phyloP scores from a whole-genome alignment of 2,329 filamentous ascomycete species.

The Fusarium anthophilum region DNA sequence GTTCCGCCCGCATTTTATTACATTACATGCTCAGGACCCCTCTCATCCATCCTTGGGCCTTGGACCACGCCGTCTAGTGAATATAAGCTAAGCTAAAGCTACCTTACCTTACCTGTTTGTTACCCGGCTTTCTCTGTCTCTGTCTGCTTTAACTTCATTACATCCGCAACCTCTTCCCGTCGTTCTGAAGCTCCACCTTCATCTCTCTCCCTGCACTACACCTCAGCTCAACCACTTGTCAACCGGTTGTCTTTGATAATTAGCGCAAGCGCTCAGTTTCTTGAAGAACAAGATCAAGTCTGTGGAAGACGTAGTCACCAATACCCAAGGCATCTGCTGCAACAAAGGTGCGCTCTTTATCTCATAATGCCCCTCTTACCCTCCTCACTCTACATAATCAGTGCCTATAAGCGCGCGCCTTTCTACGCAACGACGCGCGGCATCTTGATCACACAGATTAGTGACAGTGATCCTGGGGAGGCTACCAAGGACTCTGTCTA shows the following conservation, averaged over 20 bases:
- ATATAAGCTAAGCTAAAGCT: slow-evolving; percentile 25
- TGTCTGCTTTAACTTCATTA: slow-evolving; percentile 25
- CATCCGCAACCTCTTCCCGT: slow-evolving; percentile 17
- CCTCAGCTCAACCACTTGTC: slow-evolving; percentile 18
- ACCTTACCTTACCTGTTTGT: neutral
- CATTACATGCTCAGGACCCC: slow-evolving; percentile 32
- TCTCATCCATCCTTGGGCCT: slow-evolving; percentile 24
- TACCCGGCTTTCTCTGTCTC: slow-evolving; percentile 16
- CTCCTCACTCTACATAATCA: neutral
- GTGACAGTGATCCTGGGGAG: neutral
- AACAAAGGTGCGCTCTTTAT: slow-evolving; percentile 31
- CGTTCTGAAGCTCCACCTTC: slow-evolving; percentile 25
- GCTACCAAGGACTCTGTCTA: neutral
- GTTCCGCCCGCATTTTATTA: slow-evolving; percentile 35
- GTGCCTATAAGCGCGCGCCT: slow-evolving; percentile 25
- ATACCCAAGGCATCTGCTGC: neutral
- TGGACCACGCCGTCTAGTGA: slow-evolving; percentile 29
- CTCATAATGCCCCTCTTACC: neutral
- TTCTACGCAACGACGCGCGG: slow-evolving; percentile 22
- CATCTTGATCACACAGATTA: neutral
- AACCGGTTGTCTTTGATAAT: slow-evolving; percentile 30
- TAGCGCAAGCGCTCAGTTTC: slow-evolving; percentile 27
- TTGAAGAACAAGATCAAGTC: slow-evolving; percentile 9
- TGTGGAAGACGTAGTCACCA: neutral
- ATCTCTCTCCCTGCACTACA: slow-evolving; percentile 32